A percentile compares a stretch with the other conserved stretches of the same genome.
Conservation (phyloP, 495 filamentous ascomycete species). For the Pyrenula massariospora region DNA sequence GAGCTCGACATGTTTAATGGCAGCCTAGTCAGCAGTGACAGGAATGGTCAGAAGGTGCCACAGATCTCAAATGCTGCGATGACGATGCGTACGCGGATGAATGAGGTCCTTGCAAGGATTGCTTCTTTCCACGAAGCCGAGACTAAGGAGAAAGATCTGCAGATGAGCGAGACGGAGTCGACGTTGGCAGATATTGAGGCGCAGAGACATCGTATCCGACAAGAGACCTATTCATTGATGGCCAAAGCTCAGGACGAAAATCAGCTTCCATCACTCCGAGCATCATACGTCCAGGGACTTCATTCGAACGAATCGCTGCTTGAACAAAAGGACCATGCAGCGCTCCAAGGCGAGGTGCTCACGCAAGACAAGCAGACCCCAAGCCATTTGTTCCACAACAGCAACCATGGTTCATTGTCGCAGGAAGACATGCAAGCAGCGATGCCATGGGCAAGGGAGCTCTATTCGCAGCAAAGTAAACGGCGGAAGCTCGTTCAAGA, state of each 20-base stretch:
- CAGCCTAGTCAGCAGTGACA: not conserved
- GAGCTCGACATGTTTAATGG: not conserved
- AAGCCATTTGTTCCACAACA: slow-evolving; percentile 8
- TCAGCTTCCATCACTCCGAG: slow-evolving; percentile 16
- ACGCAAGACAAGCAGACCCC: slow-evolving; percentile 2
- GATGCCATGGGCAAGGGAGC: slow-evolving; percentile 5
- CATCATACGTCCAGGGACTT: slow-evolving; percentile 24
- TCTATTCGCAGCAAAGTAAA: slow-evolving; percentile 26
- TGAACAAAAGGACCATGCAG: slow-evolving; percentile 15
- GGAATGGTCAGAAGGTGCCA: not conserved
- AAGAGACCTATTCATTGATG: slow-evolving; percentile 15
- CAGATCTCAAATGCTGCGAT: not conserved
- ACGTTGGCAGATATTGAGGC: not conserved
- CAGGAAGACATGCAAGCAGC: slow-evolving; percentile 15
- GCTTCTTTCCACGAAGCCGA: not conserved
- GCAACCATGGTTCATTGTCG: slow-evolving; percentile 9
- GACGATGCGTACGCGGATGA: not conserved
- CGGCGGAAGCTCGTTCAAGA: slow-evolving; percentile 29
- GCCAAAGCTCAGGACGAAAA: slow-evolving; percentile 23
- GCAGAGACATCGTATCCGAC: slow-evolving; percentile 25
- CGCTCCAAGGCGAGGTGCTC: not conserved
- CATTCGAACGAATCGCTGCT: slow-evolving; percentile 28
- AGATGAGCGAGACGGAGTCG: not conserved
- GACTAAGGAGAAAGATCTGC: not conserved
- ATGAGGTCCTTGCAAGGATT: not conserved